Base-by-base conservation (phyloP, 805 yeast genomes). In the Metschnikowia santaceciliae region DNA sequence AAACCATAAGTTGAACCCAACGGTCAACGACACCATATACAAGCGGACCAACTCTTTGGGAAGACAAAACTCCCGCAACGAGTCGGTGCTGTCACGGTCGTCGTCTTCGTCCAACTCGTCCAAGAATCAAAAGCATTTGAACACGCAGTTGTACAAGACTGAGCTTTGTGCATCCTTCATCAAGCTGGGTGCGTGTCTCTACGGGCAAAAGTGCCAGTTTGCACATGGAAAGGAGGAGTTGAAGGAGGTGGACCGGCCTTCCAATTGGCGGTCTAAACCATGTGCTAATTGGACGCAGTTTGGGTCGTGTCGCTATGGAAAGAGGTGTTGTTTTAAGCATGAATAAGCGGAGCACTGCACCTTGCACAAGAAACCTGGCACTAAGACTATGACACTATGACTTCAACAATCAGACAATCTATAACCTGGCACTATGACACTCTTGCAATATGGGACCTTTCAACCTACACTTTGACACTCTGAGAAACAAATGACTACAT, bases 171-270 rank as follows among this genome's bases (percentile, higher is more conserved):
- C 84, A 37, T 84, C 91, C 23, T 90, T 77, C 65, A 80, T 82
- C 63, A 82, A 80, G 60, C 78, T 81, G 56, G 82, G 83, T 22
- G 57, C 63, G 11, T 90, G 97, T 66, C 96, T 96, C 14, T 90
- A 90, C 65, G 96, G 96, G 2, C 78, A 80, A 57, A 90, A 90
- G 72, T 90, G 97, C 67, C 97, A 90, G 71, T 90, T 90, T 76
- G 97, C 97, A 5, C 97, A 90, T 64, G 97, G 97, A 17, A 75
- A 79, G 37, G 71, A 78, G 49, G 97, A 90, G 67, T 73, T 90
- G 60, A 88, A 88, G 66, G 59, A 68, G 11, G 83, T 89, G 42
- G 84, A 82, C 53, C 77, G 92, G 53, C 84, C 90, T 10, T 81
- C 84, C 49, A 90, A 90, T 63, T 90, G 92, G 86, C 82, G 96